Conservation (phyloP, 129 eudicot species). For the Apium graveolens region DNA sequence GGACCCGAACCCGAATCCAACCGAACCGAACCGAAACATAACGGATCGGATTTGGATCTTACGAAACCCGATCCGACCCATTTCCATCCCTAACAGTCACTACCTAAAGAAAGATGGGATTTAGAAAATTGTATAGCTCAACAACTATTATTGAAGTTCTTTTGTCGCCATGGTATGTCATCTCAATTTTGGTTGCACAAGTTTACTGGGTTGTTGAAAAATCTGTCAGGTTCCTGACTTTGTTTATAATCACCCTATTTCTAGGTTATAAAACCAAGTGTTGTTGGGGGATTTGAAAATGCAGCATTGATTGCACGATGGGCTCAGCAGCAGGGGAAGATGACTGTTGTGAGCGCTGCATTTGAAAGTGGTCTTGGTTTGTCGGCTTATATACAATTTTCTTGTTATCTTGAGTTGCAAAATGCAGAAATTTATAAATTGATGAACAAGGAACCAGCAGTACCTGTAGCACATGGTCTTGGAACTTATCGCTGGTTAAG, state of each 20-base stretch:
- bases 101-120: neutral
- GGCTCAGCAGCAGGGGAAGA: conserved; percentile 84
- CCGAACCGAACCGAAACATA: no score
- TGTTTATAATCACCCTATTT: conserved; percentile 1
- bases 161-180: conserved; percentile 4
- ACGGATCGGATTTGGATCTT: no score
- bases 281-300: conserved; percentile 92
- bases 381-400: conserved; percentile 68
- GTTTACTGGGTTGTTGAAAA: neutral
- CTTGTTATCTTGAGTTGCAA: conserved; percentile 62
- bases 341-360: conserved; percentile 75
- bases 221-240: neutral
- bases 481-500: conserved; percentile 90
- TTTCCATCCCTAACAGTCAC: no score
- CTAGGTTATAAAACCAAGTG: conserved; percentile 90
- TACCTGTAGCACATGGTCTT: conserved; percentile 71
- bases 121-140: neutral
- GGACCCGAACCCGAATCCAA: no score
- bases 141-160: neutral
- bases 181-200: neutral
- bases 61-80: no score
- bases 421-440: conserved; percentile 36
- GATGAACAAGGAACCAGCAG: conserved; percentile 35
- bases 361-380: conserved; percentile 72
- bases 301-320: conserved; percentile 79